Evolutionary conservation across 805 yeast genomes (phyloP).

Genomic region (Yamadazyma insecticola): DNA sequence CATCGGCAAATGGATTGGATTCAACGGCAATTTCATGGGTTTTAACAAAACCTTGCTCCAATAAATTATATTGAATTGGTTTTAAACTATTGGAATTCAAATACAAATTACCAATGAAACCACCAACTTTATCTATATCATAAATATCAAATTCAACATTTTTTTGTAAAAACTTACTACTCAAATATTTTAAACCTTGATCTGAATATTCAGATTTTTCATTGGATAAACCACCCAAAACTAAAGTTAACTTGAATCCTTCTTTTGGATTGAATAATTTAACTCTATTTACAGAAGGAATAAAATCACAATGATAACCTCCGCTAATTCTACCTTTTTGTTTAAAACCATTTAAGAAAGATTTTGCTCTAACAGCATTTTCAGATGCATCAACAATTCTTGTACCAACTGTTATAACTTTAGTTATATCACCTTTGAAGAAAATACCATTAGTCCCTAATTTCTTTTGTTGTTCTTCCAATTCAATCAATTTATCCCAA

Average conservation of each 20-base stretch:
- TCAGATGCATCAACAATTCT: constrained; percentile 80
- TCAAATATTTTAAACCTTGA: constrained; percentile 51
- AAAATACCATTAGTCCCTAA: constrained; percentile 57
- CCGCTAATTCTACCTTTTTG: constrained; percentile 63
- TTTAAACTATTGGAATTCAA: constrained; percentile 39
- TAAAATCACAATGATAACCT: constrained; percentile 58
- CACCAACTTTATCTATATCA: constrained; percentile 73
- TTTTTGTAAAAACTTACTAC: constrained; percentile 59
- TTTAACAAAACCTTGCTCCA: constrained; percentile 59
- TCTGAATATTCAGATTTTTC: constrained; percentile 35
- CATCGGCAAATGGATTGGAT: constrained; percentile 50
- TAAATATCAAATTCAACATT: constrained; percentile 67
- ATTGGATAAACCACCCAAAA: constrained; percentile 67
- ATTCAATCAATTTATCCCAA: constrained; percentile 74
- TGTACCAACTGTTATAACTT: constrained; percentile 50
- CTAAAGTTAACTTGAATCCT: constrained; percentile 61
- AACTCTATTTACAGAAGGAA: constrained; percentile 64
- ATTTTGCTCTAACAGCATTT: constrained; percentile 62
- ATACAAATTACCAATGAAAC: constrained; percentile 70
- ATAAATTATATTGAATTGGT: constrained; percentile 56
- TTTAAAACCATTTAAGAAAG: constrained; percentile 65
- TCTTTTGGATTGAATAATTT: constrained; percentile 67
- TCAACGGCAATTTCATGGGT: constrained; percentile 62
- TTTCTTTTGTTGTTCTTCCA: constrained; percentile 57
- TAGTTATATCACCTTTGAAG: constrained; percentile 38